These are phyloP conservation scores for Leccinum laetum DNA, from an alignment of 1,284 basidiomycete genomes.

Conservation along the genomic window DNA sequence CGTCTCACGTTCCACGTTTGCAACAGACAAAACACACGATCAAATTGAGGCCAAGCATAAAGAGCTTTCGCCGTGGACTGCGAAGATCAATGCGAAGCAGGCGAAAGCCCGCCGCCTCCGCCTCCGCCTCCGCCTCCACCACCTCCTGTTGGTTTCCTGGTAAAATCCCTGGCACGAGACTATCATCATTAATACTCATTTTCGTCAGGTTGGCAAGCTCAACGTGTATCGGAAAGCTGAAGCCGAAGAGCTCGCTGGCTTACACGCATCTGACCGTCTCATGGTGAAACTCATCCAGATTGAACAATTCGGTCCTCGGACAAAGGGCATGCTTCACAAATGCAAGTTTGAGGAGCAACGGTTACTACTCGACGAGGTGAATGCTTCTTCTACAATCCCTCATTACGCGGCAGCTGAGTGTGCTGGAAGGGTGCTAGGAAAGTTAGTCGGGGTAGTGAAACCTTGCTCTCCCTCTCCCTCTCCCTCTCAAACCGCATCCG, in stretches of 20 bases:
- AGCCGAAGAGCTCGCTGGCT: conserved; percentile 82
- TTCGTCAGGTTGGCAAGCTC: conserved; percentile 78
- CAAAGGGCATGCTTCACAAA: conserved; percentile 94
- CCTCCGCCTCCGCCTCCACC: too few relatives aligned
- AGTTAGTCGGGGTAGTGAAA: too few relatives aligned
- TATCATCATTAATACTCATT: conserved; percentile 15
- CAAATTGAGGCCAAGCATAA: conserved; percentile 94
- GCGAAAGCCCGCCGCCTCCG: conserved; percentile 43
- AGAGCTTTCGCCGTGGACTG: conserved; percentile 94
- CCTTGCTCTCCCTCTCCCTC: conserved; percentile 25
- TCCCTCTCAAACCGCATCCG: too few relatives aligned
- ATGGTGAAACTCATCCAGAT: conserved; percentile 98
- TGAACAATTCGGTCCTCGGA: conserved; percentile 84
- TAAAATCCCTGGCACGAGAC: conserved; percentile 30
- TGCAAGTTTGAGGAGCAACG: conserved; percentile 84
- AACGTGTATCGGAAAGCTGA: conserved; percentile 89
- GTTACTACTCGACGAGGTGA: conserved; percentile 69
- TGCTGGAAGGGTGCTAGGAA: background rate
- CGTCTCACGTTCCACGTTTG: background rate
- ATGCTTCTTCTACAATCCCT: conserved; percentile 20
- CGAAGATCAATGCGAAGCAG: conserved; percentile 86
- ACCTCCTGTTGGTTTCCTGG: conserved; percentile 27
- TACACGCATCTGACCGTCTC: conserved; percentile 94
- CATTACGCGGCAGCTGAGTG: conserved; percentile 8
- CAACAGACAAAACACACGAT: conserved; percentile 89